Percentiles rank a stretch among this genome's conserved stretches.
These are phyloP conservation scores for Aureobasidium sp. DNA, from an alignment of 2,329 filamentous ascomycete species.

Conservation along the genomic window DNA sequence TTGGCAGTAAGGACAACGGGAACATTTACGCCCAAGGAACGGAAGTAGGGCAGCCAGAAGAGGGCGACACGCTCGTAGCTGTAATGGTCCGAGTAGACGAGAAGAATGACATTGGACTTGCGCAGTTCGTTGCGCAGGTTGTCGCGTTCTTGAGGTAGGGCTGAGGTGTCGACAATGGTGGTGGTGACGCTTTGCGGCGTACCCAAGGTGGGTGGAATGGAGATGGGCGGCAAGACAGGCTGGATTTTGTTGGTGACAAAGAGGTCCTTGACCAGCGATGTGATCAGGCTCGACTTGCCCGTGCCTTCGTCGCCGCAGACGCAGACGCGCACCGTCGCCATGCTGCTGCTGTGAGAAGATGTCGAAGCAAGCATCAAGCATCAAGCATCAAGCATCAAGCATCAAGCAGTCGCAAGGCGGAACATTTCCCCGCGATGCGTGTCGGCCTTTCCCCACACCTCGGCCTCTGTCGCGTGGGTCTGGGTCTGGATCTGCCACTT, in stretches of 20 bases:
- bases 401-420: not conserved
- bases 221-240: slow-evolving; percentile 87
- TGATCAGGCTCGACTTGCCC: slow-evolving; percentile 74
- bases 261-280: slow-evolving; percentile 91
- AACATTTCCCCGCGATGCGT: not conserved
- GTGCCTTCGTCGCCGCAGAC: slow-evolving; percentile 94
- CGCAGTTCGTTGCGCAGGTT: slow-evolving; percentile 89
- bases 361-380: not conserved
- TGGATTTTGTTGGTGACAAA: slow-evolving; percentile 96
- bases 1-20: slow-evolving; percentile 95
- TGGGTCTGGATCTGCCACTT: not conserved
- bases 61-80: slow-evolving; percentile 95
- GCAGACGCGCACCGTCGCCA: slow-evolving; percentile 69
- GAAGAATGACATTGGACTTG: slow-evolving; percentile 91
- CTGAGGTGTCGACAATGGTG: slow-evolving; percentile 94
- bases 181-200: slow-evolving; percentile 96
- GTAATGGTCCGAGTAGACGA: slow-evolving; percentile 98
- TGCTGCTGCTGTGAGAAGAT: not conserved
- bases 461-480: not conserved
- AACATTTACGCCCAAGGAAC: slow-evolving; percentile 95
- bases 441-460: not conserved
- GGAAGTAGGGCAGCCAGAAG: slow-evolving; percentile 98
- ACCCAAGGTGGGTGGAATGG: slow-evolving; percentile 84
- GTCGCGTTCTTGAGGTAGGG: slow-evolving; percentile 84
- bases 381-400: not conserved